Evolutionary conservation across 768 basidiomycete species (phyloP), one percentile per base, ranked within the genome.

Genomic region (Kwoniella pini): DNA sequence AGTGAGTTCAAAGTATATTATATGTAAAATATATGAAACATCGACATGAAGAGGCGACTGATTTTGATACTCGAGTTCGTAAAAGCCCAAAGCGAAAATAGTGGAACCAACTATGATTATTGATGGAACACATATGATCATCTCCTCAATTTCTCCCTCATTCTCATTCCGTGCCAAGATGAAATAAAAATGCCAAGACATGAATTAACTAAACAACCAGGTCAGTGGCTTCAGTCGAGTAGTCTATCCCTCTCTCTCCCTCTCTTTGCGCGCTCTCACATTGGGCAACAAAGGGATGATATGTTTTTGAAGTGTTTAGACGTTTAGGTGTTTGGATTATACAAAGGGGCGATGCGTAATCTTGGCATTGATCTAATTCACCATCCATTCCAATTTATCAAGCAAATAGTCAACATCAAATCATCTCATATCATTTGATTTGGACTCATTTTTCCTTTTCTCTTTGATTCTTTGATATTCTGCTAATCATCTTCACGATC

Each of bases 341-440:
- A 36, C 33, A 49, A 57, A 36, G 55, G 55, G 55, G 55, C 55
- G 55, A 57, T 57, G 55, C 55, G 55, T 57, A 48, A 22, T 39
- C 55, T 57, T 57, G 55, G 55, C 55, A 48, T 33, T 36, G 19
- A 13, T n/a, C 43, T 44, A 22, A 11, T 44, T 10, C 4, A 22
- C 15, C 10, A 9, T 10, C 45, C 15, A 46, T n/a, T n/a, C n/a
- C n/a, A n/a, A n/a, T n/a, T n/a, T n/a, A n/a, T n/a, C n/a, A n/a
- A n/a, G n/a, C n/a, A n/a, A n/a, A n/a, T n/a, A n/a, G n/a, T n/a
- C n/a, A n/a, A n/a, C n/a, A n/a, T n/a, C n/a, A n/a, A n/a, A n/a
- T n/a, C n/a, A n/a, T n/a, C n/a, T n/a, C n/a, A n/a, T n/a, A n/a
- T n/a, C n/a, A n/a, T n/a, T n/a, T n/a, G n/a, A n/a, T n/a, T n/a